Conservation (phyloP, 2,329 filamentous ascomycete genomes). For the Sarocladiaceae sp. region DNA sequence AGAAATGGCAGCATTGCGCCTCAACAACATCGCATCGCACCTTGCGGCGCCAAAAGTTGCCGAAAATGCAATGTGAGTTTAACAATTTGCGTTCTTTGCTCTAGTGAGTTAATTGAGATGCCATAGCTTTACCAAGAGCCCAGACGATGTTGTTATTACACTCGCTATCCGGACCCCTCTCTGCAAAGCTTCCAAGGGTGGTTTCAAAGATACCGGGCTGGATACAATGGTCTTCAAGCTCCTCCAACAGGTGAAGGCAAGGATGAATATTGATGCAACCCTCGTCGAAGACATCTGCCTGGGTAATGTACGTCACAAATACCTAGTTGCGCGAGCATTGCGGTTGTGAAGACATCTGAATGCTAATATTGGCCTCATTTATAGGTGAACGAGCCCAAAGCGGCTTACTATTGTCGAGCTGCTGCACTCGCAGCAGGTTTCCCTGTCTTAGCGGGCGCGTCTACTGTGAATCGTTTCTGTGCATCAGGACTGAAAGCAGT, state of each 20-base stretch:
- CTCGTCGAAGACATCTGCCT: conserved; percentile 87
- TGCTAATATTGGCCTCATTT: too few relatives aligned
- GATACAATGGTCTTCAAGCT: conserved; percentile 83
- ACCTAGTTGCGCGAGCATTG: too few relatives aligned
- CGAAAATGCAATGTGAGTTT: too few relatives aligned
- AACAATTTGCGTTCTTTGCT: too few relatives aligned
- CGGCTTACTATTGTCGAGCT: conserved; percentile 65
- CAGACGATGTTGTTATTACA: too few relatives aligned
- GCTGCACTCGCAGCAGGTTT: conserved; percentile 68
- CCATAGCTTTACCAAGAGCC: too few relatives aligned
- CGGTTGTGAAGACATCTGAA: too few relatives aligned
- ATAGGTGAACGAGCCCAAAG: too few relatives aligned
- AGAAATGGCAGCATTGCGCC: too few relatives aligned
- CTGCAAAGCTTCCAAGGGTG: conserved; percentile 83
- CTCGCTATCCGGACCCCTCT: conserved; percentile 86
- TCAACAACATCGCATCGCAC: too few relatives aligned
- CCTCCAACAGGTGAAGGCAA: conserved; percentile 61
- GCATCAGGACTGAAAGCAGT: conserved; percentile 70
- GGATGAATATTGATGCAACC: conserved; percentile 71
- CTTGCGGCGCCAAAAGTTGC: too few relatives aligned
- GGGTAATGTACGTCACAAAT: conserved; percentile 81
- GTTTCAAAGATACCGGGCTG: conserved; percentile 88
- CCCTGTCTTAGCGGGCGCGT: conserved; percentile 64
- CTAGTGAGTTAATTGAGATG: too few relatives aligned
- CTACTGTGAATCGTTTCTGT: conserved; percentile 70